Conservation (phyloP, 306 rosid species). For the Delonix regia region DNA sequence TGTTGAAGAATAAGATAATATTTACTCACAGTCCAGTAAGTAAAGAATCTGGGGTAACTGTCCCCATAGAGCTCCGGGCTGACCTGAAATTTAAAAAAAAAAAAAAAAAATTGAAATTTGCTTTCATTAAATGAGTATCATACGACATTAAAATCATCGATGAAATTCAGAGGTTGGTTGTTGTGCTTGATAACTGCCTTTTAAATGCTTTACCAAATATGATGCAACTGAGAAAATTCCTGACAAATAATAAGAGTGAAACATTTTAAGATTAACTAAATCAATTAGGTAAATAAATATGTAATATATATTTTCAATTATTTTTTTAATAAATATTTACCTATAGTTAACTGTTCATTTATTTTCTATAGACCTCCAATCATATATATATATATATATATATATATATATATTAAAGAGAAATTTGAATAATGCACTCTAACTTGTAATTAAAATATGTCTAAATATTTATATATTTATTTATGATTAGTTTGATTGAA, state of each 20-base stretch:
- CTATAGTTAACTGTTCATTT: no score
- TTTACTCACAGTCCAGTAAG: slow-evolving; percentile 93
- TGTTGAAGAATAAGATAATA: slow-evolving; percentile 5
- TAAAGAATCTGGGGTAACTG: slow-evolving; percentile 87
- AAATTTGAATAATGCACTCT: no score
- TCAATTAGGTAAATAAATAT: no score
- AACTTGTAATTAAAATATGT: no score
- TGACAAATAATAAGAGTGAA: background rate
- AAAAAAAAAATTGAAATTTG: slow-evolving; percentile 49
- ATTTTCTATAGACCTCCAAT: no score
- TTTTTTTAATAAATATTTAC: background rate
- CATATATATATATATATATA: no score
- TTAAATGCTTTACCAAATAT: slow-evolving; percentile 40
- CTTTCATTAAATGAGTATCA: slow-evolving; percentile 8
- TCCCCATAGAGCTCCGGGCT: slow-evolving; percentile 98
- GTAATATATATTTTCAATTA: no score
- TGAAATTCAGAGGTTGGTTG: slow-evolving; percentile 48
- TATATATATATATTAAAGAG: no score
- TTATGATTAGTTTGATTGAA: no score
- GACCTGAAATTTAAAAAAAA: slow-evolving; percentile 53
- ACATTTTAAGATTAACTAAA: background rate
- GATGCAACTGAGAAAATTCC: slow-evolving; percentile 13
- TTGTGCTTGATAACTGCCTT: slow-evolving; percentile 45
- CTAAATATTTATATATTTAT: no score
- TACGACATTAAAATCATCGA: slow-evolving; percentile 7